Base-by-base conservation (phyloP, 192 early-diverging fungal genomes). In the Mortierella claussenii region DNA sequence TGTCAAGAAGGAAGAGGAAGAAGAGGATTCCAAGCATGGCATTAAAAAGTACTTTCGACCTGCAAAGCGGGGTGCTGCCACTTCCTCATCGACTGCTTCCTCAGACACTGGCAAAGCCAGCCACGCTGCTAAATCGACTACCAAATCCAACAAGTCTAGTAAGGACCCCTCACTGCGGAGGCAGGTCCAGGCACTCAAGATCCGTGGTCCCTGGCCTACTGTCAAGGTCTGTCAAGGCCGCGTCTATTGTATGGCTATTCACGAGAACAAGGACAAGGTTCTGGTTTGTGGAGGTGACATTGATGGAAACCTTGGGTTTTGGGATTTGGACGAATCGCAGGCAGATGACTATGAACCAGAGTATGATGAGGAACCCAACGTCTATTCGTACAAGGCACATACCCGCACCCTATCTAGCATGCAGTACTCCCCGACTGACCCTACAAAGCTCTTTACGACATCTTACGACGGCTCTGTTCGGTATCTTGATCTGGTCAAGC, bases 401-500 rank as follows among this genome's bases (percentile, higher is more conserved):
- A 68, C 80, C 20, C 56, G 79, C 9, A 76, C 84, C 0, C 65
- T 90, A 27, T 81, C 83, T 9, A 78, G 81, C 37, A 65, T 88
- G 48, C 69, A 81, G 55, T 88, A 83, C 50, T 79, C 68, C 3
- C 80, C 80, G 2, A 73, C 76, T 0, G 78, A 89, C 48, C 46
- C 80, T 4, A 80, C 79, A 31, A 81, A 82, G 55, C 51, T 89
- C 11, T 81, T 78, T 26, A 73, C 85, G 1, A 82, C 80, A 1
- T 89, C 88, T 0, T 90, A 88, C 59, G 89, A 90, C 53, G 88
- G 86, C 3, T 81, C 83, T 2, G 57, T 91, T 13, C 84, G 87
- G 12, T 79, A 63, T n/a, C 69, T 88, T 59, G 90, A 91, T 58
- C 69, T 91, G 63, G 78, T 84, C 20, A 80, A 81, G 54, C 65